Base-by-base conservation (phyloP, 1,139 yeast species). In the Citeromyces hawaiiensis region DNA sequence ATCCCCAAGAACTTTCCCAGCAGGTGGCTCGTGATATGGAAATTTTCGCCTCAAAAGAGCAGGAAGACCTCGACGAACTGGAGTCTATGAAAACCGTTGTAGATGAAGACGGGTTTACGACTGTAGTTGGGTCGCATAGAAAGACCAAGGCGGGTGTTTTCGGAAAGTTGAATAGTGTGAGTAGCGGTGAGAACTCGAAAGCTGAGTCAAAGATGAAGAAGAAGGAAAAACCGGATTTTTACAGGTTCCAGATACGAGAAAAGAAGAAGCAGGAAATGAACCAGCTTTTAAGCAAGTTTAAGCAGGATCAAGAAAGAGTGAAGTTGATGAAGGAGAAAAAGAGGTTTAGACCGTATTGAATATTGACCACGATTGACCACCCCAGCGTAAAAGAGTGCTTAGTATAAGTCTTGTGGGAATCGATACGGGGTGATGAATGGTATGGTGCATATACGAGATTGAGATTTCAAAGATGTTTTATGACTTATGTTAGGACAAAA, bases 181-280 rank as follows among this genome's bases (percentile, higher is more conserved):
- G 64, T 29, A 66, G 71, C 36, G 63, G 64, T 2, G 68, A 61
- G 41, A 30, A 36, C 15, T 49, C 58, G 21, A 71, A 66, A 13
- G 64, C 64, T 43, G 72, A 72, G 37, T 76, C 81, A 57, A 80
- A 77, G 57, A 64, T 70, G 60, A 77, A 82, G 59, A 77, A 72
- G 64, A 83, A 83, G 60, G 93, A 87, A 50, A 85, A 87, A 65
- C 72, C 72, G 48, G 97, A 93, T 60, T 91, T 93, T 66, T 93
- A 93, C 66, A 72, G 96, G 51, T 93, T 88, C 75, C 99, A 93
- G 63, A 73, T 91, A 50, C 77, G 98, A 59, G 95, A 93, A 56
- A 74, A 76, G 55, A 91, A 88, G 71, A 91, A 91, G 67, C 76
- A 73, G 47, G 96, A 88, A 58, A 86, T 91, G 85, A 85, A 85